Base-by-base conservation (phyloP, 176 grass and related monocot species). In the Oryza meyeriana region DNA sequence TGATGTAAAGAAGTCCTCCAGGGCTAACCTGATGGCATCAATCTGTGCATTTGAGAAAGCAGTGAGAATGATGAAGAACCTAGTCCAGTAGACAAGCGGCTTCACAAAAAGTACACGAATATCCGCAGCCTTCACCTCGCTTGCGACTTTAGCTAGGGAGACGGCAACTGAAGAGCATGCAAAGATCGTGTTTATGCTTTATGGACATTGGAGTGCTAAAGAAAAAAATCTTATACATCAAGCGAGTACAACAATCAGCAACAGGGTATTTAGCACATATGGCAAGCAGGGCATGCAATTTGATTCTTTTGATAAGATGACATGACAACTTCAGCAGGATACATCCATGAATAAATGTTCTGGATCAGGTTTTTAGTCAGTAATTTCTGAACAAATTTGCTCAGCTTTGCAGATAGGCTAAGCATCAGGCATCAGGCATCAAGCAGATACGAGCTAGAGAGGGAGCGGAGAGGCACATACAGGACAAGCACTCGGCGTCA, bases 1-100 rank as follows among this genome's bases (percentile, higher is more conserved):
- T 58, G 5, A 27, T 48, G 61, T 12, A 33, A 71, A 61, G 16
- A 74, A 48, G 70, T 59, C 25, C 8, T 58, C 2, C 2, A 9
- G 0, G 18, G 34, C 18, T 22, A 79, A 98, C 96, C 93, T 92
- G 72, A 98, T 95, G 65, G 96, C 96, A 74, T 95, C 93, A 45
- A 95, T 95, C 88, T 98, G 96, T 31, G 96, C 92, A 40, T 94
- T 92, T 8, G 96, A 98, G 85, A 91, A 98, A 22, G 96, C 96
- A 61, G 96, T 98, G 68, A 89, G 86, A 40, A 98, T 98, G 70
- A 98, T 95, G 78, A 95, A 98, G 77, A 95, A 98, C 55, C 87
- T 91, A 64, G 96, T 98, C 96, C 93, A 98, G 72, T 98, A 98
- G 25, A 98, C 96, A 61, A 98, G 84, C 12, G 93, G 93, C 75